Conservation (phyloP, 106 monocot species). For the Acanthochlamys bracteata region DNA sequence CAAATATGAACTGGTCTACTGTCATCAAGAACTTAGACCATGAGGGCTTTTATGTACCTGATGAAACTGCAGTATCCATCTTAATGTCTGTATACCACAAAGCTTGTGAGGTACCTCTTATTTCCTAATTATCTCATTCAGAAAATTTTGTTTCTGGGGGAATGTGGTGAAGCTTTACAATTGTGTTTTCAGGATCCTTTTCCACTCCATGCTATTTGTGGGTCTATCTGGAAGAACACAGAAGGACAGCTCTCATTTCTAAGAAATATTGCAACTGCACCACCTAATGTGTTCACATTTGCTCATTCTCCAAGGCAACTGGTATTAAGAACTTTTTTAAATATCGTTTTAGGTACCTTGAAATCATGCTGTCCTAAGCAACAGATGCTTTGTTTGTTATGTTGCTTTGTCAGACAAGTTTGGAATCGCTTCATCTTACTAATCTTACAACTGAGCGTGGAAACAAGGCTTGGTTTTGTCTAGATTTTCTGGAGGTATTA, state of each 20-base stretch:
- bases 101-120: conserved; percentile 51
- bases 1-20: conserved; percentile 62
- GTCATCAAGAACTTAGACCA: conserved; percentile 86
- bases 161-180: neutral
- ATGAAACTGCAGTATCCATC: conserved; percentile 61
- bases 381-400: neutral
- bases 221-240: conserved; percentile 79
- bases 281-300: conserved; percentile 72
- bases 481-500: conserved; percentile 79
- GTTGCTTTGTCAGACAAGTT: conserved; percentile 27
- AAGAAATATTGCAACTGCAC: conserved; percentile 63
- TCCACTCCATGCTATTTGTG: conserved; percentile 77
- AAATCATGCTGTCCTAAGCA: neutral
- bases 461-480: conserved; percentile 79
- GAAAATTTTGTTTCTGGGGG: neutral
- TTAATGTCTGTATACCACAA: conserved; percentile 72
- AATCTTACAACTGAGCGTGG: conserved; percentile 34
- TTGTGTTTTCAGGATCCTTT: conserved; percentile 68
- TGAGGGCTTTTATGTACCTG: conserved; percentile 77
- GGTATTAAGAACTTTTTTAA: conserved; percentile 30
- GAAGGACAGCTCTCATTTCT: conserved; percentile 93
- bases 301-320: conserved; percentile 67
- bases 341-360: neutral
- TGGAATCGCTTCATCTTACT: conserved; percentile 36
- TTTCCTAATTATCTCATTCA: neutral